Conservation (phyloP, 2,329 filamentous ascomycete genomes). For the Diaporthe ampelina region DNA sequence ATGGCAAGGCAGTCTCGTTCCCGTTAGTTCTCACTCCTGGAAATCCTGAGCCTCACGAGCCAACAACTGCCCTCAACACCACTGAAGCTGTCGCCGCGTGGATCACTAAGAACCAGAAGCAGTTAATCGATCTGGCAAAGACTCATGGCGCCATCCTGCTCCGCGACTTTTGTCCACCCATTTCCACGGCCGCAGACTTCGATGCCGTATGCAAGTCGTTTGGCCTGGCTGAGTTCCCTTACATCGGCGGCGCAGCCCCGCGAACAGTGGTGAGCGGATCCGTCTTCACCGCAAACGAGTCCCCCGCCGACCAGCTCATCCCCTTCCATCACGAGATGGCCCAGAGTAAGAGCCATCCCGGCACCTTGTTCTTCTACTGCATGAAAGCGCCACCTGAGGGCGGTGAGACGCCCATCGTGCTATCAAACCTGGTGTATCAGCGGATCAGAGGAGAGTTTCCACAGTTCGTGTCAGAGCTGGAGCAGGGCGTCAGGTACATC, state of each 20-base stretch:
- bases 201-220: conserved; percentile 37
- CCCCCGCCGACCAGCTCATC: conserved; percentile 41
- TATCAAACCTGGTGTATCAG: conserved; percentile 40
- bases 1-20: conserved; percentile 28
- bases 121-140: conserved; percentile 31
- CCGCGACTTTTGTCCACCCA: conserved; percentile 37
- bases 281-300: conserved; percentile 41
- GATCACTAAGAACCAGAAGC: conserved; percentile 30
- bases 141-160: conserved; percentile 38
- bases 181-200: conserved; percentile 36
- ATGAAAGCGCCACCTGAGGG: conserved; percentile 34
- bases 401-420: conserved; percentile 37
- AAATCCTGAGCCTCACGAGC: conserved; percentile 43
- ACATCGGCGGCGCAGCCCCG: conserved; percentile 39
- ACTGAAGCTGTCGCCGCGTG: conserved; percentile 33
- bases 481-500: conserved; percentile 39
- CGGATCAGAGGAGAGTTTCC: conserved; percentile 34
- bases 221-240: conserved; percentile 34
- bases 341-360: conserved; percentile 39
- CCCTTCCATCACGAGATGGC: conserved; percentile 42
- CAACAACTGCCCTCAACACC: not conserved
- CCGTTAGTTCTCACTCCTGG: conserved; percentile 38
- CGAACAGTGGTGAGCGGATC: conserved; percentile 36
- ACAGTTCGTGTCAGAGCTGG: conserved; percentile 35
- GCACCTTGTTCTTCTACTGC: conserved; percentile 38